Base-by-base conservation (phyloP, 345 rosid species). In the Streptanthus diversifolius region DNA sequence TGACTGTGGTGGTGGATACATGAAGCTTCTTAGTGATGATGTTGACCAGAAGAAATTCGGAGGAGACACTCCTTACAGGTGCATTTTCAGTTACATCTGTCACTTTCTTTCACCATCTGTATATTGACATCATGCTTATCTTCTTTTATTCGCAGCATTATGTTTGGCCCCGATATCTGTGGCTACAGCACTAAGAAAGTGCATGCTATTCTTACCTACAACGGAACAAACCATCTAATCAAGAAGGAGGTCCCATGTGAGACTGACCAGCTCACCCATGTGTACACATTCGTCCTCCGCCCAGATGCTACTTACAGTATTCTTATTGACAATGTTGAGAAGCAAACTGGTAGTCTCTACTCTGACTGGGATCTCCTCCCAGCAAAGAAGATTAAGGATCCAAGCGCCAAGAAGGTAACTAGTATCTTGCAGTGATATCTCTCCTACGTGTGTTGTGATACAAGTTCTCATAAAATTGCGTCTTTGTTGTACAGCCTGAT, bases 151-250 rank as follows among this genome's bases (percentile, higher is more conserved):
- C 79, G 82, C 90, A 95, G 99, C 72, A 95, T 95, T 45, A 95
- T 95, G 99, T 95, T 95, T 85, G 99, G 99, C 36, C 99, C 98
- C 0, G 98, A 95, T 84, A 92, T 90, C 39, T 92, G 99, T 80
- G 99, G 99, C 66, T 80, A 90, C 84, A 89, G 85, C 80, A 95
- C 99, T 25, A 92, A 92, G 90, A 92, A 95, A 85, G 98, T 95
- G 19, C 99, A 95, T 80, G 96, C 99, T 39, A 95, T 95, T 73
- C 95, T 95, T 55, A 90, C 68, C 73, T 87, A 95, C 87, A 92
- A 90, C 11, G 85, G 45, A 25, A 62, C 88, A 0, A 92, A 95
- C 90, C 88, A 90, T 71, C 39, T 95, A 80, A 86, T 92, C 81
- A 95, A 95, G 86, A 90, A 95, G 91, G 98, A 95, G 7, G 97